These are phyloP conservation scores for Akanthomyces muscarius DNA, from an alignment of 2,329 filamentous ascomycete species.

Conservation along the genomic window DNA sequence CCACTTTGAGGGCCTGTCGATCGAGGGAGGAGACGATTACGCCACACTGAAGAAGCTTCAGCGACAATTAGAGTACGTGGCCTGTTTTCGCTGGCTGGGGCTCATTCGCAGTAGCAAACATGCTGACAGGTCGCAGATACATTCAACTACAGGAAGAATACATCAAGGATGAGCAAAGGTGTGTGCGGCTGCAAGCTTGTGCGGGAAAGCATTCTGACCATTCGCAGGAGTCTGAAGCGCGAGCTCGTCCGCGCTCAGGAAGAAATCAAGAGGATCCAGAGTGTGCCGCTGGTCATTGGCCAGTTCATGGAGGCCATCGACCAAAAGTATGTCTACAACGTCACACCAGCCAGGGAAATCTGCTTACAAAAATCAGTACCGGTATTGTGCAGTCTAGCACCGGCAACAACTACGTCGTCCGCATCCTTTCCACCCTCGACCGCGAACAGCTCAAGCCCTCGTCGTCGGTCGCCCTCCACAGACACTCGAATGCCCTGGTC, in stretches of 20 bases:
- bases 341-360: conserved; percentile 20
- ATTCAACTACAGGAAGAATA: conserved; percentile 99
- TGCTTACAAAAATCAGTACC: conserved; percentile 56
- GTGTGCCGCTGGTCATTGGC: conserved; percentile 93
- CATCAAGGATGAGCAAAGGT: conserved; percentile 99
- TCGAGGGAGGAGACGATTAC: conserved; percentile 87
- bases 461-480: conserved; percentile 93
- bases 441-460: conserved; percentile 97
- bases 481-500: conserved; percentile 96
- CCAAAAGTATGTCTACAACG: conserved; percentile 69
- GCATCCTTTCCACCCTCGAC: conserved; percentile 95
- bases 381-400: conserved; percentile 98
- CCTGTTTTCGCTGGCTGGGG: background rate
- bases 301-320: conserved; percentile 99
- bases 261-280: conserved; percentile 99
- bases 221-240: conserved; percentile 79
- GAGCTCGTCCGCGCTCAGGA: conserved; percentile 96
- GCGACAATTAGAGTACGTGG: conserved; percentile 80
- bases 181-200: conserved; percentile 18
- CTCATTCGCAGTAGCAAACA: conserved; percentile 5
- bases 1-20: conserved; percentile 76
- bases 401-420: conserved; percentile 97
- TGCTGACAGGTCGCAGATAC: conserved; percentile 52
- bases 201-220: conserved; percentile 12
- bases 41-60: conserved; percentile 94